Evolutionary conservation across 2,329 filamentous ascomycete species (phyloP), one percentile per base, ranked within the genome.

Genomic region (Zarea fungicola): DNA sequence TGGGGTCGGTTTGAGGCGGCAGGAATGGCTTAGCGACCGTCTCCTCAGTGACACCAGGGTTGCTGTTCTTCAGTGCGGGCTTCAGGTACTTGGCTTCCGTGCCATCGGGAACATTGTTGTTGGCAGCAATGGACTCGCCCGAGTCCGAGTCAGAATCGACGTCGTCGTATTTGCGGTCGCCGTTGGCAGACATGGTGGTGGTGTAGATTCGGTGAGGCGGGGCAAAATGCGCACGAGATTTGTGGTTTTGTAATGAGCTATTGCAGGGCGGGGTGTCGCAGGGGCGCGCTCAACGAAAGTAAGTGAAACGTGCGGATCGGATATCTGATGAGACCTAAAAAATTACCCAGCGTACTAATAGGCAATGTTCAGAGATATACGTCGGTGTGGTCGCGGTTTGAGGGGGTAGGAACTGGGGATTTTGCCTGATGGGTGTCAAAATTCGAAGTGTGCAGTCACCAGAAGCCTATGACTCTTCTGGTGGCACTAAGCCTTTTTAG

Each of bases 1-100:
- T 83, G 62, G 93, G 89, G 59, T 99, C 88, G 57, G 93, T 95
- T 76, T 99, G 93, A 60, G 90, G 88, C 61, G 93, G 93, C 51
- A 81, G 72, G 54, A 64, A 62, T 47, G 77, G 76, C 56, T 69
- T 72, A 63, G 69, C 58, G 42, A 80, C 76, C 49, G 82, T 76
- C 52, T 78, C 75, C 48, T 78, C 73, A 52, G 77, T 73, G 52
- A 83, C 71, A 32, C 72, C 78, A 48, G 76, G 69, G 60, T 65
- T 64, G 45, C 67, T 64, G 72, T 90, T 90, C 80, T 96, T 96
- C 71, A 97, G 74, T 22, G 89, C 84, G 39, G 91, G 88, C 79
- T 95, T 95, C 63, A 83, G 70, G 49, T 81, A 79, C 76, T 87
- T 84, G 61, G 84, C 76, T 48, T 81, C 76, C 42, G 69, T 57